phyloP scores from a whole-genome alignment of 768 basidiomycete genomes.

The Coprinopsis cinerea region DNA sequence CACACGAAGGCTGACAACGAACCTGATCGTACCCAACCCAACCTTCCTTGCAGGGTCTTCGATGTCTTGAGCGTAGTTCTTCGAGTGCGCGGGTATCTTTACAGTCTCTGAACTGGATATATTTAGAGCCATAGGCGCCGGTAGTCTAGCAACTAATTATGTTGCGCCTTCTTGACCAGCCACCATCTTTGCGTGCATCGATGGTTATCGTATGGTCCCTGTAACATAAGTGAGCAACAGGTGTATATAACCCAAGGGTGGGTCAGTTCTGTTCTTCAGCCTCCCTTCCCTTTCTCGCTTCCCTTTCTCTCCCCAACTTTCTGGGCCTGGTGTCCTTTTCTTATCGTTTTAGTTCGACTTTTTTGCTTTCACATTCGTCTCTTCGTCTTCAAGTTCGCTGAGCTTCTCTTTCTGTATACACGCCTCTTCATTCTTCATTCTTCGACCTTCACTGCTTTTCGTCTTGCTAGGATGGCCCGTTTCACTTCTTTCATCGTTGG shows the following conservation, averaged over 20 bases:
- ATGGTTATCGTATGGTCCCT: too few species aligned
- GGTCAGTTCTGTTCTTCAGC: not conserved
- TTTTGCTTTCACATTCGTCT: not conserved
- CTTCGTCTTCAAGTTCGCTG: not conserved
- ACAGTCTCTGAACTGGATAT: too few species aligned
- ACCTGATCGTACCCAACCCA: too few species aligned
- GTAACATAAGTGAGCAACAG: not conserved
- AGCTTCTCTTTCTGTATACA: not conserved
- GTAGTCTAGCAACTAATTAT: too few species aligned
- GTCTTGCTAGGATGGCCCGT: conserved; percentile 13
- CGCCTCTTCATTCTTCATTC: not conserved
- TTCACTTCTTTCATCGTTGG: conserved; percentile 11
- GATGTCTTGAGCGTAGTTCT: too few species aligned
- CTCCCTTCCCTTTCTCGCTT: not conserved
- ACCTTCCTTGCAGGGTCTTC: too few species aligned
- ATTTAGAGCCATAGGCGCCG: too few species aligned
- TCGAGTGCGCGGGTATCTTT: too few species aligned
- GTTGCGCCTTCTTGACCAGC: too few species aligned
- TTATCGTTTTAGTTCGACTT: not conserved
- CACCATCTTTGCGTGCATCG: too few species aligned
- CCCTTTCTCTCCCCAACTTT: not conserved
- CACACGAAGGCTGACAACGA: too few species aligned
- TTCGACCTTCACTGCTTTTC: not conserved
- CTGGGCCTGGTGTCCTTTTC: conserved; percentile 1
- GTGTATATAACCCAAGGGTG: not conserved